Conservation (phyloP, 495 filamentous ascomycete species). For the Aspergillus asperescens region DNA sequence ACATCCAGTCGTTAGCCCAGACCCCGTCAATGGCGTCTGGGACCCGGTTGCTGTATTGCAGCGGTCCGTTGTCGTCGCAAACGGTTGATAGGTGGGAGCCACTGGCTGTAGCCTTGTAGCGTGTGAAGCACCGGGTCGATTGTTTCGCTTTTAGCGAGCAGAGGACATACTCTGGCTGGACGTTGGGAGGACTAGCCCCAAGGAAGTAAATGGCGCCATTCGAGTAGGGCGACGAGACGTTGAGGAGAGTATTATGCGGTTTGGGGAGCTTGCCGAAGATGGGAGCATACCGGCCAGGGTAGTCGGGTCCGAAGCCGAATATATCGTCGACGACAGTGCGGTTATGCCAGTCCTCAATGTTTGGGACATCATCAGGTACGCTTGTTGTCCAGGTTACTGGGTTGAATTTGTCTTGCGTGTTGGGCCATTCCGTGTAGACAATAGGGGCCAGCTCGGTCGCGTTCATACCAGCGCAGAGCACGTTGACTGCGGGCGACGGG, state of each 20-base stretch:
- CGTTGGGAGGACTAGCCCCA: constrained; percentile 37
- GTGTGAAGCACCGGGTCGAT: constrained; percentile 56
- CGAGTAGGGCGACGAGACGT: constrained; percentile 36
- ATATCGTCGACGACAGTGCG: constrained; percentile 61
- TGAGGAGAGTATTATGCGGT: constrained; percentile 61
- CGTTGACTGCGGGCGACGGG: constrained; percentile 59
- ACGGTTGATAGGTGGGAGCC: constrained; percentile 49
- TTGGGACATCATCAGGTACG: constrained; percentile 20
- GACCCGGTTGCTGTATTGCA: constrained; percentile 46
- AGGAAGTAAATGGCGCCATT: constrained; percentile 59
- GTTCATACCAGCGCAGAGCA: constrained; percentile 62
- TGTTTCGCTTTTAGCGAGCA: constrained; percentile 57
- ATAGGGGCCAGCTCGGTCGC: constrained; percentile 54
- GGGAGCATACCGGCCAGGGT: constrained; percentile 49
- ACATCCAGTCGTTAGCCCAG: constrained; percentile 50
- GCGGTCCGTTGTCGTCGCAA: constrained; percentile 53
- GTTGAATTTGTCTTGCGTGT: constrained; percentile 33
- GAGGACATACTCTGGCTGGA: constrained; percentile 48
- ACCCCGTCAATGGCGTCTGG: constrained; percentile 28
- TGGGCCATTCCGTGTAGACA: constrained; percentile 55
- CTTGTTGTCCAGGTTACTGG: constrained; percentile 24
- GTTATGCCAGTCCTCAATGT: constrained; percentile 41
- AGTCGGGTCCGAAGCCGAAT: constrained; percentile 53
- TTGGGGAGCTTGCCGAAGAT: constrained; percentile 59
- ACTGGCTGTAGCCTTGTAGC: constrained; percentile 51